Evolutionary conservation across 2,329 filamentous ascomycete genomes (phyloP).

Genomic region (Lanzia echinophila): DNA sequence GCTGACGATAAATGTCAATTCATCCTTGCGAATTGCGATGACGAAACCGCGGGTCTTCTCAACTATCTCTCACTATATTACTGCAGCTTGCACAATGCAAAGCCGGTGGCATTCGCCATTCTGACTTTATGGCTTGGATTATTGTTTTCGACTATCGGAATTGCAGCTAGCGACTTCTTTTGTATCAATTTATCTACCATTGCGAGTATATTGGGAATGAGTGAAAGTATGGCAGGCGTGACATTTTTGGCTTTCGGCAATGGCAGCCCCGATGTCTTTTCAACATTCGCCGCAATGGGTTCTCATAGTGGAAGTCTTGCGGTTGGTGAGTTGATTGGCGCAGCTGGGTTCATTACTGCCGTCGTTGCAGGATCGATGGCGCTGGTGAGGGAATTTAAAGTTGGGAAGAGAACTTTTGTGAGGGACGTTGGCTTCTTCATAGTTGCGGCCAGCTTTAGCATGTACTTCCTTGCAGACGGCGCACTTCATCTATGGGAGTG

Average conservation of each 20-base stretch:
- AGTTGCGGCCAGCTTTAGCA: constrained; percentile 75
- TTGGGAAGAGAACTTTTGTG: constrained; percentile 82
- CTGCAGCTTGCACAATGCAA: constrained; percentile 62
- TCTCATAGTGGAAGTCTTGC: constrained; percentile 97
- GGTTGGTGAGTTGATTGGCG: constrained; percentile 89
- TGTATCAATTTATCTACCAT: constrained; percentile 96
- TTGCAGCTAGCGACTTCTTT: constrained; percentile 97
- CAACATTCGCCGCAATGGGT: constrained; percentile 95
- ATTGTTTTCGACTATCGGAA: constrained; percentile 93
- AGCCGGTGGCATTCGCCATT: constrained; percentile 71
- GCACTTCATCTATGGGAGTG: constrained; percentile 85
- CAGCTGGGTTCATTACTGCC: constrained; percentile 90
- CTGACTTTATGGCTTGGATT: constrained; percentile 78
- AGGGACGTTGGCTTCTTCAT: constrained; percentile 92
- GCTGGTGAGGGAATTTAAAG: constrained; percentile 87
- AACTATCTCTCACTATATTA: constrained; percentile 90
- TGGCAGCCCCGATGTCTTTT: constrained; percentile 96
- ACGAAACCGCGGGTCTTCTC: constrained; percentile 84
- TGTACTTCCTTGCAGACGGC: constrained; percentile 82
- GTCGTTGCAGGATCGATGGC: constrained; percentile 98
- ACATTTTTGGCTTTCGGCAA: constrained; percentile 97
- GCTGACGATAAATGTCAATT: constrained; percentile 81
- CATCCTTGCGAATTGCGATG: constrained; percentile 71
- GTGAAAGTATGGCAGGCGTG: constrained; percentile 91
- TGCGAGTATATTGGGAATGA: constrained; percentile 79